Evolutionary conservation across 164 flowering plant genomes (phyloP), one percentile per base, ranked within the genome.

Genomic region (Magnolia officinalis): DNA sequence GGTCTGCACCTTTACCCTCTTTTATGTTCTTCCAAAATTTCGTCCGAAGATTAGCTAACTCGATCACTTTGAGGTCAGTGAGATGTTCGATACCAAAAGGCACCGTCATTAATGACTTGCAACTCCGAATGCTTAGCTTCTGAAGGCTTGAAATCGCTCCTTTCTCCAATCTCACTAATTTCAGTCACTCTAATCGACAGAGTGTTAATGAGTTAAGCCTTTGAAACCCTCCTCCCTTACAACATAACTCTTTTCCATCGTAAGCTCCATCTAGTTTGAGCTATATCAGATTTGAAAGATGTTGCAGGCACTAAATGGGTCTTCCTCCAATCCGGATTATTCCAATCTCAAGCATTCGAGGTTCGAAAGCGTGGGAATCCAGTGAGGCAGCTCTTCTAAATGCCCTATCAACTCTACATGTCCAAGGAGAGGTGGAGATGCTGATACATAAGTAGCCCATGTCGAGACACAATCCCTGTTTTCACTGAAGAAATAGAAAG

Each of bases 291-390:
- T 20, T 70, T 6, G 78, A 66, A 4, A 69, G 55, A 24, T 16
- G 26, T 58, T 45, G 16, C 0, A 70, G 73, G 50, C 65, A 4
- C 9, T 13, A 31, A 76, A 23, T 1, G 73, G 68, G 58, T 76
- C 68, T 2, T 76, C 49, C 52, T 59, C 16, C 8, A 76, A 59
- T 21, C 21, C 58, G 4, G 68, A 76, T 67, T 73, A 58, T 3
- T 52, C 45, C 31, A 76, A 20, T 26, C 9, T 6, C n/a, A 76
- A 4, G 10, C 23, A 45, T 8, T 45, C 58, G 2, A 76, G 51
- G 20, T 76, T 76, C 2, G 29, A 19, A 58, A 76, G 78, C n/a
- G 29, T 5, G 1, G 52, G 11, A 70, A 70, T 59, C 66, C 55
- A 76, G 5, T 14, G 19, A 0, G 68, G 73, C 51, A 70, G 63